A percentile compares a stretch with the other conserved stretches of the same genome.
phyloP scores from a whole-genome alignment of 78 protist species.

The Tieghemostelium lacteum region DNA sequence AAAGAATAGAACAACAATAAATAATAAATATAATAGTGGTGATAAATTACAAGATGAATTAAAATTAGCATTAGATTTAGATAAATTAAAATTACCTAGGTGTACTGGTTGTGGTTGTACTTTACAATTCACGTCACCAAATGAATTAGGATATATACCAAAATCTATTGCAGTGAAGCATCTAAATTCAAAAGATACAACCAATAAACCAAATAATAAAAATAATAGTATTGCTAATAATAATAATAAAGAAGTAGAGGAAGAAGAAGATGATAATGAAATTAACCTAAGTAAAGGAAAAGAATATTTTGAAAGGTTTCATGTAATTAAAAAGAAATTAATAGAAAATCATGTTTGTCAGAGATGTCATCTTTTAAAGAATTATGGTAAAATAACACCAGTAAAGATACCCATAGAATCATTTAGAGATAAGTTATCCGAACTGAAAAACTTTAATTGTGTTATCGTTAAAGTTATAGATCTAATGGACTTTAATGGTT shows the following conservation, averaged over 20 bases:
- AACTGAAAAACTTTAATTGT: slow-evolving; percentile 48
- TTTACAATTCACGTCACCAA: slow-evolving; percentile 30
- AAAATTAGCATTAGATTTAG: not conserved
- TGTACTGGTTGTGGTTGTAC: slow-evolving; percentile 77
- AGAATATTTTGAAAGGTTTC: not conserved
- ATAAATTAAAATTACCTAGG: not conserved
- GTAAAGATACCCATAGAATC: slow-evolving; percentile 39
- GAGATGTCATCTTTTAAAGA: slow-evolving; percentile 74
- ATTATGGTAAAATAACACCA: slow-evolving; percentile 68
- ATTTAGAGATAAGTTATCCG: slow-evolving; percentile 8
- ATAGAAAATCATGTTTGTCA: slow-evolving; percentile 50
- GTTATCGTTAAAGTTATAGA: slow-evolving; percentile 66
- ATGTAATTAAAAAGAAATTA: not conserved
- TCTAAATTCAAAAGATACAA: not conserved
- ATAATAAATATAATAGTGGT: not conserved
- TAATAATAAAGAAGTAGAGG: not conserved
- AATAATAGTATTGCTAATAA: not conserved
- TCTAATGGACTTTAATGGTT: slow-evolving; percentile 74
- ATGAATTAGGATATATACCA: slow-evolving; percentile 60
- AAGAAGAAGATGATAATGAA: not conserved
- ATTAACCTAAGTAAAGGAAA: not conserved
- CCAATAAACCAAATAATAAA: not conserved
- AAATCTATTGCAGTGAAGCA: slow-evolving; percentile 44
- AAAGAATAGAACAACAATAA: not conserved
- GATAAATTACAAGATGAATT: not conserved